phyloP scores from a whole-genome alignment of 2,329 filamentous ascomycete species.

The Ilyonectria sp. region DNA sequence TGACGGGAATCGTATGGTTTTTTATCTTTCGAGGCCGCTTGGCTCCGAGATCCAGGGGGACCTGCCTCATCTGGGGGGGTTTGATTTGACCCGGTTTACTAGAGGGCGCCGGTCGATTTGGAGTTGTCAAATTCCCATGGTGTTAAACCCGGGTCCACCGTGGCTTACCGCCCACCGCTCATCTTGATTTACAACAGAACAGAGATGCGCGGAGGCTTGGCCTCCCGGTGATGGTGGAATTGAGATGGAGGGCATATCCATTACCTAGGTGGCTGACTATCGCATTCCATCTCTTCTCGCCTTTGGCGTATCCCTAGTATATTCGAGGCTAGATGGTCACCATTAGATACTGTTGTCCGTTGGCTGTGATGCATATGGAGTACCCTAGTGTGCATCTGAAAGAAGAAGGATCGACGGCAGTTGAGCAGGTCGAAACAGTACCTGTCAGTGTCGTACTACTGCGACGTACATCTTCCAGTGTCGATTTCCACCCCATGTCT shows the following conservation, averaged over 20 bases:
- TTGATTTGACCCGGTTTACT: background rate
- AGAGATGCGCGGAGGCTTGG: background rate
- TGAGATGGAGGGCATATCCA: background rate
- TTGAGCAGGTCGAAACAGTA: background rate
- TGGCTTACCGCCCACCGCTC: slow-evolving; percentile 14
- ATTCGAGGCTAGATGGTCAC: background rate
- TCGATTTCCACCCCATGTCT: background rate
- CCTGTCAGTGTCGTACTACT: background rate
- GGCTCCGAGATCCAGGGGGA: slow-evolving; percentile 10
- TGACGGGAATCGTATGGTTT: slow-evolving; percentile 7
- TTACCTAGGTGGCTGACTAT: background rate
- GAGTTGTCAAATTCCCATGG: slow-evolving; percentile 4
- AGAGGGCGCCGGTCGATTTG: background rate
- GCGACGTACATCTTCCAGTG: background rate
- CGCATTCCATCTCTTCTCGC: background rate
- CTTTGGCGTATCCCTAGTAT: background rate
- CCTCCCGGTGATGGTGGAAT: background rate
- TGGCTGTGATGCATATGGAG: background rate
- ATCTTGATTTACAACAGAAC: background rate
- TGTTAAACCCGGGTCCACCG: slow-evolving; percentile 13
- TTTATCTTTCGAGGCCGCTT: slow-evolving; percentile 9
- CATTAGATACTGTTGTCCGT: background rate
- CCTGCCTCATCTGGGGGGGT: background rate
- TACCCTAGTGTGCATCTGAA: background rate
- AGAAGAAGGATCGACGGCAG: background rate